These are phyloP conservation scores for Chlorophyllum brunneum DNA, from an alignment of 768 basidiomycete species.

Conservation along the genomic window DNA sequence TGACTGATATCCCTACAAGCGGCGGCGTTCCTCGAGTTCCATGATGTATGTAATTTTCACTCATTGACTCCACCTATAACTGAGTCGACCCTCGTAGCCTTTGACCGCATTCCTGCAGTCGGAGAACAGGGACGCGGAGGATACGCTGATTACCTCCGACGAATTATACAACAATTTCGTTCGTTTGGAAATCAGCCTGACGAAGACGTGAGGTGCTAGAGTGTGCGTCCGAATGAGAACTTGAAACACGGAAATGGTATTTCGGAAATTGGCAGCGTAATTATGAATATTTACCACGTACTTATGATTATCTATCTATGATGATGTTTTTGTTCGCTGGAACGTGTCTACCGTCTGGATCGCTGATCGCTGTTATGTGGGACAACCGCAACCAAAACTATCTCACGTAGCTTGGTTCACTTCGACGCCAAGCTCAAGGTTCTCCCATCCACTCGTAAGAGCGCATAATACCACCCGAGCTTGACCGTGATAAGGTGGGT, in stretches of 20 bases:
- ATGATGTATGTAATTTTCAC: constrained; percentile 41
- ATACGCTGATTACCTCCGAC: constrained; percentile 64
- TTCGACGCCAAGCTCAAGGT: too few relatives aligned
- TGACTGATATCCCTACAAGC: constrained; percentile 28
- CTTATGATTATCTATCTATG: neutral
- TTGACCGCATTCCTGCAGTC: constrained; percentile 65
- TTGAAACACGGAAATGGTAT: neutral
- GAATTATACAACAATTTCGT: constrained; percentile 76
- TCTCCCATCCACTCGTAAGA: too few relatives aligned
- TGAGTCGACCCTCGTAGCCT: constrained; percentile 31
- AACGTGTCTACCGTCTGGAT: neutral
- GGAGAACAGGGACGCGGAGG: constrained; percentile 48
- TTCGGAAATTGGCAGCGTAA: neutral
- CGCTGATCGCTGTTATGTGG: too few relatives aligned
- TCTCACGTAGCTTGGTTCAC: too few relatives aligned
- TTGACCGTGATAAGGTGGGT: too few relatives aligned
- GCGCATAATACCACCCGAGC: too few relatives aligned
- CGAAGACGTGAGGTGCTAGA: neutral
- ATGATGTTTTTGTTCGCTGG: neutral
- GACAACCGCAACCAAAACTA: too few relatives aligned
- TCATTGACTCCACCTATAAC: neutral
- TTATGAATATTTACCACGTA: neutral
- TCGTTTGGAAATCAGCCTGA: constrained; percentile 7
- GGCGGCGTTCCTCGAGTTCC: constrained; percentile 67
- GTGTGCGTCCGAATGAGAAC: neutral